These are phyloP conservation scores for Acanthamoeba royreba DNA, from an alignment of 208 protist species.

Conservation along the genomic window DNA sequence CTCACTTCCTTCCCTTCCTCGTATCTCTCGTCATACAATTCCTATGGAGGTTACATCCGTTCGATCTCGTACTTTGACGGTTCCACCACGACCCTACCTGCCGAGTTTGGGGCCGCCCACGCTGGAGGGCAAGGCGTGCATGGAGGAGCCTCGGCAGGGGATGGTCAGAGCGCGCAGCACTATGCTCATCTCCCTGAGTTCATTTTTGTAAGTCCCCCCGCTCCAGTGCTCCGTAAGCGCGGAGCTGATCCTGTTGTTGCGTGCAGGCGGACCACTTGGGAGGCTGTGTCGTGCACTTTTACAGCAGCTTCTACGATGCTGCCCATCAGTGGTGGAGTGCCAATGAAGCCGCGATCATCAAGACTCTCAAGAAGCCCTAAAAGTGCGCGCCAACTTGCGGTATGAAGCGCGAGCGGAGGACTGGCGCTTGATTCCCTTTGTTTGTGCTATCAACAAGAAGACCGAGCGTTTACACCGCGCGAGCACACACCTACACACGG, in stretches of 20 bases:
- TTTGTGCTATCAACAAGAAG: no score
- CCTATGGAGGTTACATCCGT: not conserved
- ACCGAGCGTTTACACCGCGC: no score
- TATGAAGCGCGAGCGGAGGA: no score
- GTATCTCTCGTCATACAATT: not conserved
- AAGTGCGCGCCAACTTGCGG: no score
- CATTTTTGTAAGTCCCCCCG: not conserved
- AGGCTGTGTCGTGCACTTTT: not conserved
- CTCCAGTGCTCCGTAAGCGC: no score
- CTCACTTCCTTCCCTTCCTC: not conserved
- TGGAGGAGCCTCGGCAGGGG: not conserved
- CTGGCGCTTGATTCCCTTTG: no score
- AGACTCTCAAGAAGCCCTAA: not conserved
- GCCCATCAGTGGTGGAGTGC: not conserved
- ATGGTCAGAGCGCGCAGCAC: not conserved
- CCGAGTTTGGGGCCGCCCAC: not conserved
- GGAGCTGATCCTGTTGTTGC: not conserved
- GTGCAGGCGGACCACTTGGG: not conserved
- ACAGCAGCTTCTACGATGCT: not conserved
- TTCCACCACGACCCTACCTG: not conserved
- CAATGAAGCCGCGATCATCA: not conserved
- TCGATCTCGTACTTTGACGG: not conserved
- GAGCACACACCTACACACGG: no score
- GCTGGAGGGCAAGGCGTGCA: not conserved
- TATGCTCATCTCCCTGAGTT: not conserved